Base-by-base conservation (phyloP, 805 yeast species). In the Cyberlindnera petersonii region DNA sequence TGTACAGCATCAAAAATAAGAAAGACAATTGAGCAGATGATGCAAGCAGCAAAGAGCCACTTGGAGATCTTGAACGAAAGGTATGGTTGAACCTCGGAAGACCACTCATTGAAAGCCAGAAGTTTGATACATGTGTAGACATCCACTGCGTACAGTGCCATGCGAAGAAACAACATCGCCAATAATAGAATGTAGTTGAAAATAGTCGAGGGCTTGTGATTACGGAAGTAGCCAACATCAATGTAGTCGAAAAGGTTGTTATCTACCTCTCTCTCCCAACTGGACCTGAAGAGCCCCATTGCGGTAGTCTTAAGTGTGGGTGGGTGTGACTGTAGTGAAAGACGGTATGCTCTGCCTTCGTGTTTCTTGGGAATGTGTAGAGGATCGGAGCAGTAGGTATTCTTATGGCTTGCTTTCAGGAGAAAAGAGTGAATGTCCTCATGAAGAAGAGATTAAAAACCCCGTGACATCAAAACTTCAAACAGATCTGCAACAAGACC, bases 1-100 rank as follows among this genome's bases (percentile, higher is more conserved):
- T 74, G 64, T 5, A 75, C 49, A 54, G 74, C 64, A 37, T 79
- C 82, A 61, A 77, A 78, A 1, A 77, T 46, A 35, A 82, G 52
- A 19, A 83, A 63, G 4, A 73, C 60, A 34, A 85, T 66, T 9
- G 91, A 82, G 39, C 84, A 72, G 10, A 87, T 70, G 43, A 87
- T 87, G 58, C 96, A 87, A 4, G 82, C 86, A 15, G 83, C 76
- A 55, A 82, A 83, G n/a, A 83, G 63, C 91, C 91, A 83, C 54
- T 65, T 75, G 42, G 68, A 72, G 40, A 71, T 76, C 55, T 52
- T 72, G 43, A 73, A 69, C 1, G 79, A 65, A 4, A 75, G 57
- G 44, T 57, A 65, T 5, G 81, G 79, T 38, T 65, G 60, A 37
- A 73, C 71, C 31, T 68, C 60, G 5, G 77, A 68, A 4, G 80